Base-by-base conservation (phyloP, 352 stramenopile species). In the Globisporangium splendens region DNA sequence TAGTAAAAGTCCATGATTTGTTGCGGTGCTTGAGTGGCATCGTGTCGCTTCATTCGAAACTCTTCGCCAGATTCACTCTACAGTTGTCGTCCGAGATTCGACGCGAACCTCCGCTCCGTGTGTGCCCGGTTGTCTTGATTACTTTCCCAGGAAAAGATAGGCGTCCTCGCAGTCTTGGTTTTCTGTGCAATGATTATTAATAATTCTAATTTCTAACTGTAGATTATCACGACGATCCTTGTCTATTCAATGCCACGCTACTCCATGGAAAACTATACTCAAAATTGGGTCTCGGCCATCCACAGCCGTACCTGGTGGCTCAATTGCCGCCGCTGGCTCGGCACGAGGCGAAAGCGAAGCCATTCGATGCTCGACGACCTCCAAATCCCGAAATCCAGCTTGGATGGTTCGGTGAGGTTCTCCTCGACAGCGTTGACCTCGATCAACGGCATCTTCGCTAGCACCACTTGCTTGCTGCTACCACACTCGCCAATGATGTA, bases 351-450 rank as follows among this genome's bases (percentile, higher is more conserved):
- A 35, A 91, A 83, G 6, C 75, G 73, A 43, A 84, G 68, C 83
- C 83, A 91, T 48, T 84, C 71, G 13, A 74, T 65, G 11, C 39
- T 48, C 31, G 64, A 41, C 12, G 42, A 50, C 1, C 61, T 68
- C 53, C 76, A 71, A 8, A 91, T 59, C 8, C 75, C 79, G 20
- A 93, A 57, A 42, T 93, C 79, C 11, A 93, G 68, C 38, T 76
- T 59, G 20, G 79, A 78, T 15, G 81, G 76, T 54, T 89, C 74
- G 2, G 66, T 71, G 17, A 93, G 66, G 50, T 64, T 88, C 67
- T 93, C 81, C 57, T 93, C 79, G 28, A 93, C 71, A 10, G 74
- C 72, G 24, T 89, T 69, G 33, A 93, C 72, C 12, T 68, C 67
- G 46, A 65, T 54, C 17, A 93, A 57, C 28, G 64, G 50, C n/a